Base-by-base conservation (phyloP, 2,329 filamentous ascomycete genomes). In the Ascocoryne sarcoides region DNA sequence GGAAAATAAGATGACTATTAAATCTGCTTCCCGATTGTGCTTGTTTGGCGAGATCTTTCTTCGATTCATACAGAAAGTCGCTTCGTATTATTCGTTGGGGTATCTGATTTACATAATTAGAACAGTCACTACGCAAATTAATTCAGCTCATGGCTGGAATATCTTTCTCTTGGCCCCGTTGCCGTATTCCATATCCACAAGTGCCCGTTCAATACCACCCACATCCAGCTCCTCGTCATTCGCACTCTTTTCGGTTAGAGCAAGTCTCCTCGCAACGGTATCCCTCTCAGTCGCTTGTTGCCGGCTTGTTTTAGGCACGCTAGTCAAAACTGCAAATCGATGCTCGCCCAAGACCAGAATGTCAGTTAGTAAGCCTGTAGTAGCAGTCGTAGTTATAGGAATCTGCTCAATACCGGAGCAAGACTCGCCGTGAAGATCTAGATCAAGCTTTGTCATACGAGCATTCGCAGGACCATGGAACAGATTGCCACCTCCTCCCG, bases 141-240 rank as follows among this genome's bases (percentile, higher is more conserved):
- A n/a, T n/a, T n/a, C n/a, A n/a, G n/a, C n/a, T n/a, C n/a, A n/a
- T n/a, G n/a, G n/a, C n/a, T n/a, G n/a, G 37, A 55, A 48, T 16
- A 51, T 39, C 29, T 54, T 53, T 37, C 42, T 41, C 16, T 45
- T 48, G 10, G 39, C 20, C 10, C 39, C 40, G 15, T 32, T 39
- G 10, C 49, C 47, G 18, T 54, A 51, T 28, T 76, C 70, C 71
- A 82, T 65, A 36, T 62, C 65, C 35, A 75, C 68, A 38, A 82
- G 58, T 36, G 70, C 72, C 43, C 73, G 69, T 49, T 82, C 77
- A 52, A 82, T 78, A 49, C 76, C 75, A 68, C 79, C 73, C 32
- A 82, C 76, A 54, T 79, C 76, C 49, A 82, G 64, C 15, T 59
- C 50, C 7, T 49, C 48, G 17, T 23, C 28, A 40, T 49, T 49